Conservation (phyloP, 441 rosid species). For the Aquilaria agallochum region DNA sequence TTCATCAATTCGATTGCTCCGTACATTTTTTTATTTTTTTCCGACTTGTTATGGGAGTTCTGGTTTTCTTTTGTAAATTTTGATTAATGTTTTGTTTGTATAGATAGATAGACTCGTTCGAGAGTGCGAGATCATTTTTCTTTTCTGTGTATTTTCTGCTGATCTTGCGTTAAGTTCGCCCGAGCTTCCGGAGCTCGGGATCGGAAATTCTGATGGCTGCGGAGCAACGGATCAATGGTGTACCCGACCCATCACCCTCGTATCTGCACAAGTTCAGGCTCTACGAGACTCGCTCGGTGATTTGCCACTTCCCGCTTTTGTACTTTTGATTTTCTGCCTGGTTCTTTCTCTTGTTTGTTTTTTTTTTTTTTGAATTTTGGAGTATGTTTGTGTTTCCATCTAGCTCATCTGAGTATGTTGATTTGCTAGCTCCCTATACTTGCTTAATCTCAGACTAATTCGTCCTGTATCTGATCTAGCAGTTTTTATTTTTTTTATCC, state of each 20-base stretch:
- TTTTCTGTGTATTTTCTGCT: slow-evolving; percentile 8
- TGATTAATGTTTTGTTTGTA: slow-evolving; percentile 20
- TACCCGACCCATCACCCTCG: slow-evolving; percentile 26
- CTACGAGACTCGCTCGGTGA: slow-evolving; percentile 72
- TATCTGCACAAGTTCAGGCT: slow-evolving; percentile 62
- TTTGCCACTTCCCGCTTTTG: slow-evolving; percentile 1
- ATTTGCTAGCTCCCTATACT: not conserved
- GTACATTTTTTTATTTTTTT: too few species aligned
- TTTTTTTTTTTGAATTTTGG: not conserved
- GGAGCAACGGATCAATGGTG: slow-evolving; percentile 23
- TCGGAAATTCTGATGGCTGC: slow-evolving; percentile 37
- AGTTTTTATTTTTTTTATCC: not conserved
- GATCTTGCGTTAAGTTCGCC: slow-evolving; percentile 19
- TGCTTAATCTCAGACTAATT: not conserved
- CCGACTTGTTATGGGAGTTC: too few species aligned
- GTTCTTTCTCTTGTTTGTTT: not conserved
- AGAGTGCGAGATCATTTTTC: slow-evolving; percentile 1
- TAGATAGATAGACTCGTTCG: slow-evolving; percentile 16
- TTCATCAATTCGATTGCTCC: too few species aligned
- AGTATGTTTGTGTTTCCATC: not conserved
- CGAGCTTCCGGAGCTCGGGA: slow-evolving; percentile 26
- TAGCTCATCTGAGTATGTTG: not conserved
- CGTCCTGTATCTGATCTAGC: not conserved
- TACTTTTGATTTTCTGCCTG: not conserved
- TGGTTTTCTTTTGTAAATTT: not conserved